Evolutionary conservation across 495 filamentous ascomycete genomes (phyloP), one percentile per base, ranked within the genome.

Genomic region (Hyaloscypha variabilis): DNA sequence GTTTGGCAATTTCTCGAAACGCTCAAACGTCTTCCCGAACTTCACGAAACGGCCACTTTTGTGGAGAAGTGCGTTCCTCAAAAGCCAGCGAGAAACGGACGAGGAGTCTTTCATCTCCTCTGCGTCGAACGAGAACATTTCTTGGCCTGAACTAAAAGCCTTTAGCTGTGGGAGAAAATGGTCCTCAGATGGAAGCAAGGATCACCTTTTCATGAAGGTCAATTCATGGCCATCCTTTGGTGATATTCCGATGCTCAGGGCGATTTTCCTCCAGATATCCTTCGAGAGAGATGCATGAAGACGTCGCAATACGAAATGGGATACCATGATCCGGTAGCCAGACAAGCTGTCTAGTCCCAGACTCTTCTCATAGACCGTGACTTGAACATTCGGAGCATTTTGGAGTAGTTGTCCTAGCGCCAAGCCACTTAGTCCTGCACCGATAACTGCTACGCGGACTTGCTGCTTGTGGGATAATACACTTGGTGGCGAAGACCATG

Each of bases 21-120:
- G 49, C 0, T 66, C 29, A 25, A 79, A 69, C 8, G 52, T 53
- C 25, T 79, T 81, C n/a, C 77, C 75, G 51, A 78, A 77, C 13
- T 69, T 64, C 2, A 78, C 64, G 2, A 75, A 60, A n/a, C 62
- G 65, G 4, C 75, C 66, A 8, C 76, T 39, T 13, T 58, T 56
- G 28, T 72, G 31, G 1, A 72, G 60, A 17, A 72, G 62, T 1
- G 65, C 68, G 17, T 65, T 54, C 52, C 70, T n/a, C 46, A 72
- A 52, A 10, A 57, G 57, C 62, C 62, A 72, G 8, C 68, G 57
- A 2, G 65, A 70, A 8, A 70, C 64, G 10, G 63, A 72, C 39
- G 55, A 67, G 11, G 49, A 39, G 49, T 71, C 67, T 46, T 61
- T 26, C 17, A 66, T 66, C 29, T 64, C 63, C 19, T 60, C 51